phyloP scores from a whole-genome alignment of 805 yeast genomes.

The Nakazawaea pomicola region DNA sequence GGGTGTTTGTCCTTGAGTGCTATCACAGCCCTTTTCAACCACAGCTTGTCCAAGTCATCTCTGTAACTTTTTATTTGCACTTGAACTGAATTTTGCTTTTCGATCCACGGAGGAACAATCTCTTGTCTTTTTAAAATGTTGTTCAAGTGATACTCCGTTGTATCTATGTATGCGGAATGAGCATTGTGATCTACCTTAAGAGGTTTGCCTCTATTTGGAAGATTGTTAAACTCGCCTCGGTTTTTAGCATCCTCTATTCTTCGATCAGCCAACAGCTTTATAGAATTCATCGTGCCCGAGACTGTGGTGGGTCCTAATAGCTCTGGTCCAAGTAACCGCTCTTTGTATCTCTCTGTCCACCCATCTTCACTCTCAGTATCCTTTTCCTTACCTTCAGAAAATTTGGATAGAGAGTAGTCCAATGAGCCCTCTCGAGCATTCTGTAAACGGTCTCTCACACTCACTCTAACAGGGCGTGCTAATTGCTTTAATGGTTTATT shows the following conservation, averaged over 20 bases:
- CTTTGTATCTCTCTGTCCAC: constrained; percentile 58
- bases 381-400: constrained; percentile 13
- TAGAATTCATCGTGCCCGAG: constrained; percentile 41
- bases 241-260: constrained; percentile 69
- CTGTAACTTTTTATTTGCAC: constrained; percentile 44
- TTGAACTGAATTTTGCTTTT: constrained; percentile 59
- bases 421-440: constrained; percentile 61
- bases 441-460: constrained; percentile 37
- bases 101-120: constrained; percentile 87
- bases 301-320: constrained; percentile 39
- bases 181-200: constrained; percentile 32
- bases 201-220: constrained; percentile 60
- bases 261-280: constrained; percentile 68
- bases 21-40: constrained; percentile 30
- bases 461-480: constrained; percentile 15
- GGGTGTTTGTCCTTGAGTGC: constrained; percentile 24
- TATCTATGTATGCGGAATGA: constrained; percentile 55
- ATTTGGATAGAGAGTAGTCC: constrained; percentile 54
- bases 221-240: constrained; percentile 62
- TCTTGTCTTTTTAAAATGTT: constrained; percentile 72
- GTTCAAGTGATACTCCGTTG: constrained; percentile 74
- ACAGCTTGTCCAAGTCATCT: constrained; percentile 33
- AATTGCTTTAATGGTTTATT: constrained; percentile 31
- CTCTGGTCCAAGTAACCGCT: constrained; percentile 55
- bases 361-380: constrained; percentile 37